Evolutionary conservation across 1,284 basidiomycete species (phyloP).

Genomic region (Polyporus tsugae): DNA sequence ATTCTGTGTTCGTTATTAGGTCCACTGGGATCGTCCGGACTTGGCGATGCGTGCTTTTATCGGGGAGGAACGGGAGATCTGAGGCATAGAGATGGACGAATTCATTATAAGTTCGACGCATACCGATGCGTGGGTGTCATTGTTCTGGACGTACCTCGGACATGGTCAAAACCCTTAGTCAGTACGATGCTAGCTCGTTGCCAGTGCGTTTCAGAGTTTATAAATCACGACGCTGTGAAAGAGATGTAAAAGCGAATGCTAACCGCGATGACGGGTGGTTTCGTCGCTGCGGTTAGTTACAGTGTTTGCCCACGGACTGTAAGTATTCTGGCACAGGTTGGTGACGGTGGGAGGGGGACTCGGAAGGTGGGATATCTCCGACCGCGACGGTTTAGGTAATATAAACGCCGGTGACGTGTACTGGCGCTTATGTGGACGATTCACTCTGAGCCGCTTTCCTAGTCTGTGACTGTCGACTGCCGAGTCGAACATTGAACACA

Average conservation of each 20-base stretch:
- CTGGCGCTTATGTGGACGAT: not conserved
- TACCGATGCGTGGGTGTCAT: not conserved
- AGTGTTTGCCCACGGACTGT: not conserved
- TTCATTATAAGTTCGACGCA: not conserved
- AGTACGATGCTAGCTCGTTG: too few species aligned
- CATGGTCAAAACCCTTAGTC: not conserved
- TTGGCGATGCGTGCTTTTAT: constrained; percentile 2
- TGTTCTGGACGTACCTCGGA: not conserved
- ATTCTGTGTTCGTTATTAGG: not conserved
- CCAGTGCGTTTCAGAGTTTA: too few species aligned
- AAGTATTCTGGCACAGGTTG: not conserved
- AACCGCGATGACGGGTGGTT: not conserved
- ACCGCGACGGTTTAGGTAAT: not conserved
- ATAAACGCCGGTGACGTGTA: not conserved
- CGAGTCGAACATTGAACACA: not conserved
- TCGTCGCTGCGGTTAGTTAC: not conserved
- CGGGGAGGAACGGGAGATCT: not conserved
- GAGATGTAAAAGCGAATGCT: too few species aligned
- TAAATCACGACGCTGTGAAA: too few species aligned
- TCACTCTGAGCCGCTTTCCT: too few species aligned
- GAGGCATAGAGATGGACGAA: not conserved
- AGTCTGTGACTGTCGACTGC: not conserved
- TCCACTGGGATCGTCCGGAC: not conserved
- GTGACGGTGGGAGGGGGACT: not conserved
- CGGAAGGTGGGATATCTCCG: not conserved